These are phyloP conservation scores for Penicillium mononematosum DNA, from an alignment of 495 filamentous ascomycete genomes.

Conservation along the genomic window DNA sequence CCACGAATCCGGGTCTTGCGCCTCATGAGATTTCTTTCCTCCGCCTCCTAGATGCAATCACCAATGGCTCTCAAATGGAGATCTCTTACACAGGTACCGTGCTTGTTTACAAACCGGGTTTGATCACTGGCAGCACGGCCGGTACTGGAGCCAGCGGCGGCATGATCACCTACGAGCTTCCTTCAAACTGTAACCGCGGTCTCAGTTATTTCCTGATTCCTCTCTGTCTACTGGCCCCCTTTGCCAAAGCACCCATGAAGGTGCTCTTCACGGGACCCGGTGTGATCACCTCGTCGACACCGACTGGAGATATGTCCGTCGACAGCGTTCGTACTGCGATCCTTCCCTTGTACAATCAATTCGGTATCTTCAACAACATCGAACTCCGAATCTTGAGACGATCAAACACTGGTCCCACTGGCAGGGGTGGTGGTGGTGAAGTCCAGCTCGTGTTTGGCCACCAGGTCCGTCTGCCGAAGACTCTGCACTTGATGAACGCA, in stretches of 20 bases:
- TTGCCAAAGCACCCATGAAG: slow-evolving; percentile 84
- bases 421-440: slow-evolving; percentile 80
- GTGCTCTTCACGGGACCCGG: slow-evolving; percentile 86
- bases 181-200: slow-evolving; percentile 69
- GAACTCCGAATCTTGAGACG: slow-evolving; percentile 81
- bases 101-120: slow-evolving; percentile 83
- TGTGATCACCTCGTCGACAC: slow-evolving; percentile 86
- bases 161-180: slow-evolving; percentile 74
- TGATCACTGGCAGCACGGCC: slow-evolving; percentile 77
- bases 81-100: slow-evolving; percentile 95
- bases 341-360: slow-evolving; percentile 82
- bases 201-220: slow-evolving; percentile 91
- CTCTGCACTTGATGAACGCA: slow-evolving; percentile 81
- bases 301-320: slow-evolving; percentile 77
- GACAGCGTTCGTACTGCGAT: slow-evolving; percentile 93
- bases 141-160: slow-evolving; percentile 67
- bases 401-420: slow-evolving; percentile 69
- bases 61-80: slow-evolving; percentile 91
- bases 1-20: slow-evolving; percentile 80
- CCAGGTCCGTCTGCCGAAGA: slow-evolving; percentile 90
- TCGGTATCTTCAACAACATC: slow-evolving; percentile 83
- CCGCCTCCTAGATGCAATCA: slow-evolving; percentile 88
- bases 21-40: slow-evolving; percentile 94
- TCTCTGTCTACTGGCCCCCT: slow-evolving; percentile 87
- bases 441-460: slow-evolving; percentile 90